Evolutionary conservation across 148 eudicot genomes (phyloP).

Genomic region (Mesembryanthemum crystallinum): DNA sequence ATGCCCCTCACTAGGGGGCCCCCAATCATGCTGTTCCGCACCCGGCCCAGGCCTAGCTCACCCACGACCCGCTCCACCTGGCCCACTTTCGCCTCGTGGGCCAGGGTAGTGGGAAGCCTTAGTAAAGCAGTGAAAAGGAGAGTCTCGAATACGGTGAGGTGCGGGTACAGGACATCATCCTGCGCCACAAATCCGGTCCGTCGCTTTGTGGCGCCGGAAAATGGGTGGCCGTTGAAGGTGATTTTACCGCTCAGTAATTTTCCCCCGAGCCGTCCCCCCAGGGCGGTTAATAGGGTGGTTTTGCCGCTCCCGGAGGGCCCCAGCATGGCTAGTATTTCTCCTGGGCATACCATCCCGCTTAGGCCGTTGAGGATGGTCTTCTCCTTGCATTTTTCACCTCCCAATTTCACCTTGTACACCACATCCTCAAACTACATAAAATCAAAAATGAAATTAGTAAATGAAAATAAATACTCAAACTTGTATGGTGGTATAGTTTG

Average conservation of each 20-base stretch:
- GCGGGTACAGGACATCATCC: conserved; percentile 85
- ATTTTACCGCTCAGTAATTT: conserved; percentile 68
- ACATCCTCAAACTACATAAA: conserved; percentile 83
- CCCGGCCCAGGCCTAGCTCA: conserved; percentile 62
- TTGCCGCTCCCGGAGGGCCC: conserved; percentile 99
- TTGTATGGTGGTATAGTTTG: no score
- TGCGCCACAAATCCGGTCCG: conserved; percentile 85
- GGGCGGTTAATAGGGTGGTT: conserved; percentile 89
- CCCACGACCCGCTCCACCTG: conserved; percentile 68
- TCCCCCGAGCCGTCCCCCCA: conserved; percentile 79
- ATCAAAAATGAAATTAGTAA: not conserved
- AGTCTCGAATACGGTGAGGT: conserved; percentile 85
- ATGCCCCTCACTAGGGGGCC: conserved; percentile 89
- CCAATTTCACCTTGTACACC: conserved; percentile 71
- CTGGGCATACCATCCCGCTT: conserved; percentile 78
- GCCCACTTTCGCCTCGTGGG: conserved; percentile 46
- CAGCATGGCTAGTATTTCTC: conserved; percentile 92
- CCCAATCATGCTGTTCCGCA: conserved; percentile 80
- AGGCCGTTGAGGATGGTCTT: conserved; percentile 78
- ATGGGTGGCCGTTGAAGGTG: conserved; percentile 69
- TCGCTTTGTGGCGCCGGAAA: conserved; percentile 65
- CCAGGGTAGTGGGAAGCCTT: conserved; percentile 63
- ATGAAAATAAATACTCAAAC: conserved; percentile 21
- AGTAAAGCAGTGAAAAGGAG: conserved; percentile 83
- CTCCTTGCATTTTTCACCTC: conserved; percentile 48